Base-by-base conservation (phyloP, 2,329 filamentous ascomycete species). In the Monosporascus sp. region DNA sequence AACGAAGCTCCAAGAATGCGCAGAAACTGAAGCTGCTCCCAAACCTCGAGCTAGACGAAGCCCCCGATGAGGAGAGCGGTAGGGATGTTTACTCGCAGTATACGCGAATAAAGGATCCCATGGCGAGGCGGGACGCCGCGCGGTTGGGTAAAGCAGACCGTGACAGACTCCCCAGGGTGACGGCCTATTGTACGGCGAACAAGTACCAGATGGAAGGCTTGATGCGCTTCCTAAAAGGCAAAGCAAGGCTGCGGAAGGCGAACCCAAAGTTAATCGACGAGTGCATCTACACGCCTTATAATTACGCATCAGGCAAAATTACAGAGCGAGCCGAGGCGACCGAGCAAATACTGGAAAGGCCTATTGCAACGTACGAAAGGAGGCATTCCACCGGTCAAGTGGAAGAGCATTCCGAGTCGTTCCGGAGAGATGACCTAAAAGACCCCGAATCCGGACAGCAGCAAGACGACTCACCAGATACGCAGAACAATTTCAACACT, bases 1-100 rank as follows among this genome's bases (percentile, higher is more conserved):
- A 99, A 70, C 79, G 94, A 70, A 97, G 91, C 53, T 96, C 92
- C 24, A 95, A 96, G 72, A 97, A 89, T 59, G 90, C 90, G 2
- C 91, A 97, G 75, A 99, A 99, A 75, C 80, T 99, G 56, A 99
- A 99, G 74, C 81, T 99, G n/a, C 77, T 99, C 17, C 94, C 94
- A 1, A 94, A 94, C 66, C 91, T 92, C 0, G 89, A 95, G 54
- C 80, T 90, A 45, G 89, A 82, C 25, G 89, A 92, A 44, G 84
- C 51, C 61, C 77, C 59, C 7, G 92, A 97, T 57, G 93, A 96
- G 65, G 93, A 97, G 71, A 94, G 90, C 65, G 91, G 92, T 9
- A 80, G 92, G 59, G 94, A 99, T 68, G 94, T 99, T 35, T 99
- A 99, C 74, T 93, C 92, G 25, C 94, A 99, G 70, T 97, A 97